Conservation (phyloP, 768 basidiomycete genomes). For the Trametes punicea region DNA sequence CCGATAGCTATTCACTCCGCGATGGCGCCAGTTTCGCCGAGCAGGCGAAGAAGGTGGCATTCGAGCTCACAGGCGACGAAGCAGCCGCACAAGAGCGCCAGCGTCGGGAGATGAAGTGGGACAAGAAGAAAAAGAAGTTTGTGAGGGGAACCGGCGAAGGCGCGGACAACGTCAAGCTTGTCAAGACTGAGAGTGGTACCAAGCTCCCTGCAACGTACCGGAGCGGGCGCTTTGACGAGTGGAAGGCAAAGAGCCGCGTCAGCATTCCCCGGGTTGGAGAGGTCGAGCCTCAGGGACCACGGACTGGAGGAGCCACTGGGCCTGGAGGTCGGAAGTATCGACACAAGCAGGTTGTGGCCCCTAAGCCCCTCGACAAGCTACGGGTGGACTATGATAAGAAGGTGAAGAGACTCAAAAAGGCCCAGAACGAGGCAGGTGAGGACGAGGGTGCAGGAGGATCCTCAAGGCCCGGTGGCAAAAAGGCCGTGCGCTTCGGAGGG, state of each 20-base stretch:
- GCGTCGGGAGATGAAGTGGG: slow-evolving; percentile 77
- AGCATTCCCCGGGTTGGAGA: slow-evolving; percentile 82
- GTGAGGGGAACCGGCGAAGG: slow-evolving; percentile 81
- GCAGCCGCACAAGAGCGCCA: slow-evolving; percentile 54
- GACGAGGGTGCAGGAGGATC: slow-evolving; percentile 21
- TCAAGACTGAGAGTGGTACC: slow-evolving; percentile 89
- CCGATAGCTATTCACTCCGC: slow-evolving; percentile 73
- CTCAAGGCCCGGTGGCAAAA: slow-evolving; percentile 31
- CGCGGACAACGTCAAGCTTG: slow-evolving; percentile 90
- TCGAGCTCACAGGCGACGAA: slow-evolving; percentile 84
- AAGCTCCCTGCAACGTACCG: slow-evolving; percentile 89
- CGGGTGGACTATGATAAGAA: slow-evolving; percentile 74
- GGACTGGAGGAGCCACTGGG: slow-evolving; percentile 23
- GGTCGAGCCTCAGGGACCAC: slow-evolving; percentile 49
- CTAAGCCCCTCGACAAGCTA: slow-evolving; percentile 78
- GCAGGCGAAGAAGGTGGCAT: slow-evolving; percentile 75
- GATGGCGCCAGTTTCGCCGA: slow-evolving; percentile 87
- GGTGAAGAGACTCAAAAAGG: slow-evolving; percentile 53
- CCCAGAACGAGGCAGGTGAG: slow-evolving; percentile 31
- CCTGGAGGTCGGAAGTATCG: slow-evolving; percentile 62
- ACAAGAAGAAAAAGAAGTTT: slow-evolving; percentile 95
- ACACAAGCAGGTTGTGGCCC: slow-evolving; percentile 59
- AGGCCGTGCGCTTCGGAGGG: slow-evolving; percentile 48
- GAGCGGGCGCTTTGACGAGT: slow-evolving; percentile 93
- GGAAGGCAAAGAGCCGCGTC: slow-evolving; percentile 78